These are phyloP conservation scores for Fusarium sp. DNA, from an alignment of 2,329 filamentous ascomycete species.

Conservation along the genomic window DNA sequence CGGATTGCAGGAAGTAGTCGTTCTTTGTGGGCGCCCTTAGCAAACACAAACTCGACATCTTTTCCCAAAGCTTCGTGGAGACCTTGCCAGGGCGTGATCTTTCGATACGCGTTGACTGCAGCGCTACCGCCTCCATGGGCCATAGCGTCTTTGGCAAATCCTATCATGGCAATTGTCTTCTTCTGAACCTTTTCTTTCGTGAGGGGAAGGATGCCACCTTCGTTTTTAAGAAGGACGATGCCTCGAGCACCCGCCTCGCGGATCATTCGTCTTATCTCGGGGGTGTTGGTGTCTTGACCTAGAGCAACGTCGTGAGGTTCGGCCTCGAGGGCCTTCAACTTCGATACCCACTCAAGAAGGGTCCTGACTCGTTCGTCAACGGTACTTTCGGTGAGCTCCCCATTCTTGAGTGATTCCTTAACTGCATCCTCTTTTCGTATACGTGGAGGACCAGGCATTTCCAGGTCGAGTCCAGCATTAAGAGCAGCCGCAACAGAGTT, in stretches of 20 bases:
- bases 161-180: constrained; percentile 48
- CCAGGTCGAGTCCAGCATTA: constrained; percentile 48
- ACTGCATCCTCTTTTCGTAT: constrained; percentile 41
- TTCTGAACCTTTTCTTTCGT: constrained; percentile 38
- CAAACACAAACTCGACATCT: constrained; percentile 38
- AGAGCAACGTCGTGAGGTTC: constrained; percentile 6
- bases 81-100: constrained; percentile 48
- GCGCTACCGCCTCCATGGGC: constrained; percentile 50
- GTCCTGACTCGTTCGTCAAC: constrained; percentile 47
- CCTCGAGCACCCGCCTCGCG: constrained; percentile 55
- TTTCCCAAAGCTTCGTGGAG: constrained; percentile 40
- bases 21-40: constrained; percentile 40
- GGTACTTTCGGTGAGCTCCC: constrained; percentile 35
- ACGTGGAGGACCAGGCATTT: constrained; percentile 52
- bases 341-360: constrained; percentile 47
- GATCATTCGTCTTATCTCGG: constrained; percentile 43
- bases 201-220: constrained; percentile 64
- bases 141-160: constrained; percentile 47
- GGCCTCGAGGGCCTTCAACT: constrained; percentile 36
- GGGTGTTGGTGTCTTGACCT: constrained; percentile 27
- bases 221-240: constrained; percentile 73
- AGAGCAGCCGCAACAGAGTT: constrained; percentile 51
- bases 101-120: constrained; percentile 48
- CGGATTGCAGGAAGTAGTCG: constrained; percentile 32
- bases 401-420: constrained; percentile 39